These are phyloP conservation scores for Cercophora newfieldiana DNA, from an alignment of 495 filamentous ascomycete genomes.

Conservation along the genomic window DNA sequence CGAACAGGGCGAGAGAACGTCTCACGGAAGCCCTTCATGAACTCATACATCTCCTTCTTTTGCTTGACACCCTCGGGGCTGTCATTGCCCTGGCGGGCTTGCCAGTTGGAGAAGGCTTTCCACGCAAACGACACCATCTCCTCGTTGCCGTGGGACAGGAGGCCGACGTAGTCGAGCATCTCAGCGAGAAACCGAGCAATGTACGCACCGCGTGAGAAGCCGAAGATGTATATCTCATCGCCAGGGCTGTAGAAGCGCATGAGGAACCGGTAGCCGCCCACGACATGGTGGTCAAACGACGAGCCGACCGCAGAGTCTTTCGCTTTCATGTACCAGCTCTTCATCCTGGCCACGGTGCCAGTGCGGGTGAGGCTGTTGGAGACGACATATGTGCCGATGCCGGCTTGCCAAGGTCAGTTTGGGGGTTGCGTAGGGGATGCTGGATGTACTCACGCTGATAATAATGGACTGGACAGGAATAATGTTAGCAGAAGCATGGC, in stretches of 20 bases:
- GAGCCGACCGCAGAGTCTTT: slow-evolving; percentile 84
- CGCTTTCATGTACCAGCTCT: slow-evolving; percentile 76
- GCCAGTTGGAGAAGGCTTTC: slow-evolving; percentile 88
- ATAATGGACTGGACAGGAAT: slow-evolving; percentile 56
- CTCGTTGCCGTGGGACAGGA: slow-evolving; percentile 82
- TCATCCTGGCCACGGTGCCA: slow-evolving; percentile 60
- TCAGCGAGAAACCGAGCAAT: slow-evolving; percentile 83
- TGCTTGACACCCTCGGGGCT: slow-evolving; percentile 58
- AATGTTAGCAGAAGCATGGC: not conserved
- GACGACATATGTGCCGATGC: slow-evolving; percentile 83
- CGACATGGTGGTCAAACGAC: slow-evolving; percentile 80
- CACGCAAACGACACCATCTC: slow-evolving; percentile 83
- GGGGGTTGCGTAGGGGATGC: not conserved
- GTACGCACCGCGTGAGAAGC: slow-evolving; percentile 85
- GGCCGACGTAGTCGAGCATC: slow-evolving; percentile 82
- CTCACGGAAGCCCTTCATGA: slow-evolving; percentile 81
- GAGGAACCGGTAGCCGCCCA: slow-evolving; percentile 83
- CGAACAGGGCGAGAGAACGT: slow-evolving; percentile 79
- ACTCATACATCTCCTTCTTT: slow-evolving; percentile 65
- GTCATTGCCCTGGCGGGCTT: slow-evolving; percentile 61
- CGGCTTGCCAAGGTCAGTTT: slow-evolving; percentile 54
- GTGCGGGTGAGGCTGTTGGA: slow-evolving; percentile 68
- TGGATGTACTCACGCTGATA: slow-evolving; percentile 57
- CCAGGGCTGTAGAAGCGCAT: slow-evolving; percentile 83
- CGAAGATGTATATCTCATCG: slow-evolving; percentile 81